These are phyloP conservation scores for Paecilomyces variotii DNA, from an alignment of 2,329 filamentous ascomycete species.

Conservation along the genomic window DNA sequence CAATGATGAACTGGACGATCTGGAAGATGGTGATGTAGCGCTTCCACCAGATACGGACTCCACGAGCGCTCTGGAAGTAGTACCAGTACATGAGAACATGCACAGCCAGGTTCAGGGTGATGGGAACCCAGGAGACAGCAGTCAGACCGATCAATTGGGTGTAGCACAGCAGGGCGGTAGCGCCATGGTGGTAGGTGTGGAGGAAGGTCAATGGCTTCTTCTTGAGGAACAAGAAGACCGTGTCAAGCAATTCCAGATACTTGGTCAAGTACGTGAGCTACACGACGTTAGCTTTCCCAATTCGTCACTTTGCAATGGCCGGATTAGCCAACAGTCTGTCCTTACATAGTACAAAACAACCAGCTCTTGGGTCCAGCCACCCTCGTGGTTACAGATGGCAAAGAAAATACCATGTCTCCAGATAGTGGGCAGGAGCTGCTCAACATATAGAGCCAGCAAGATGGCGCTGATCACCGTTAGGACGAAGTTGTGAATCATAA, in stretches of 20 bases:
- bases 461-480: constrained; percentile 76
- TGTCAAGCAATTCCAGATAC: constrained; percentile 92
- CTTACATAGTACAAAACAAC: constrained; percentile 95
- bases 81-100: constrained; percentile 99
- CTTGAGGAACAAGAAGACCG: constrained; percentile 95
- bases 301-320: not conserved
- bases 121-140: constrained; percentile 89
- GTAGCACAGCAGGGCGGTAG: constrained; percentile 94
- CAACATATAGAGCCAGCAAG: constrained; percentile 76
- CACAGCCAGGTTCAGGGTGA: constrained; percentile 83
- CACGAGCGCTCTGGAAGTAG: constrained; percentile 98
- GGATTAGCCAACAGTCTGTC: constrained; percentile 13
- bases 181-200: constrained; percentile 97
- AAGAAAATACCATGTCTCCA: constrained; percentile 77
- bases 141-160: constrained; percentile 91
- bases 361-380: constrained; percentile 89
- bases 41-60: constrained; percentile 98
- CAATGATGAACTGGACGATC: constrained; percentile 94
- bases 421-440: constrained; percentile 82
- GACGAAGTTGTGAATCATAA: constrained; percentile 95
- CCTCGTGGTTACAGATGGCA: constrained; percentile 66
- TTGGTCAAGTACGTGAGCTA: constrained; percentile 98
- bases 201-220: constrained; percentile 99
- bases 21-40: constrained; percentile 98
- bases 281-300: constrained; percentile 29